These are phyloP conservation scores for Yamadazyma diddensiae DNA, from an alignment of 1,139 yeast species.

Conservation along the genomic window DNA sequence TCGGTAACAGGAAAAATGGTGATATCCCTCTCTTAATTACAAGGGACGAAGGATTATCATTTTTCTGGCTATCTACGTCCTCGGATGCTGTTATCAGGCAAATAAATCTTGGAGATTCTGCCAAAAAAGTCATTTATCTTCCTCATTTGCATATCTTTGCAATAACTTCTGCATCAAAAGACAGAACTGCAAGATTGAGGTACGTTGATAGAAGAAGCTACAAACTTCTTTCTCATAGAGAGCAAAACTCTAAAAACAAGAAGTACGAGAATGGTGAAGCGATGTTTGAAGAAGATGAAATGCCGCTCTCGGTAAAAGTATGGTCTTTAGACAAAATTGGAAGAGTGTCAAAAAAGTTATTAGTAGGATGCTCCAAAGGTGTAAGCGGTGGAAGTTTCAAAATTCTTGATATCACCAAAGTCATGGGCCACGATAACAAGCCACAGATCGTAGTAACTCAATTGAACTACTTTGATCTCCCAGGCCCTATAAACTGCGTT, in stretches of 20 bases:
- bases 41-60: conserved; percentile 50
- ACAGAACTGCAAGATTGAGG: conserved; percentile 22
- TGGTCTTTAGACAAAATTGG: conserved; percentile 31
- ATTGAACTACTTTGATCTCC: conserved; percentile 35
- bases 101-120: conserved; percentile 34
- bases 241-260: conserved; percentile 19
- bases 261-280: conserved; percentile 13
- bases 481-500: conserved; percentile 35
- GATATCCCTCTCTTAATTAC: conserved; percentile 21
- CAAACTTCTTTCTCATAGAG: conserved; percentile 20
- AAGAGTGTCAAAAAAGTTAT: conserved; percentile 34
- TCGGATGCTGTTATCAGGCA: conserved; percentile 29
- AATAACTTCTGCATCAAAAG: conserved; percentile 33
- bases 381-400: conserved; percentile 33
- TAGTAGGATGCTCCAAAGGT: conserved; percentile 36
- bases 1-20: neutral
- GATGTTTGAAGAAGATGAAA: conserved; percentile 32
- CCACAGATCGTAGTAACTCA: conserved; percentile 26
- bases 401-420: conserved; percentile 38
- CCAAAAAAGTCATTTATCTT: conserved; percentile 34
- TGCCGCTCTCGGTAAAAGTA: conserved; percentile 28
- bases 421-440: conserved; percentile 17
- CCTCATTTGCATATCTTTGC: conserved; percentile 35
- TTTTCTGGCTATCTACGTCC: conserved; percentile 29
- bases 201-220: conserved; percentile 34